Base-by-base conservation (phyloP, 768 basidiomycete species). In the Candolleomyces aberdarensis region DNA sequence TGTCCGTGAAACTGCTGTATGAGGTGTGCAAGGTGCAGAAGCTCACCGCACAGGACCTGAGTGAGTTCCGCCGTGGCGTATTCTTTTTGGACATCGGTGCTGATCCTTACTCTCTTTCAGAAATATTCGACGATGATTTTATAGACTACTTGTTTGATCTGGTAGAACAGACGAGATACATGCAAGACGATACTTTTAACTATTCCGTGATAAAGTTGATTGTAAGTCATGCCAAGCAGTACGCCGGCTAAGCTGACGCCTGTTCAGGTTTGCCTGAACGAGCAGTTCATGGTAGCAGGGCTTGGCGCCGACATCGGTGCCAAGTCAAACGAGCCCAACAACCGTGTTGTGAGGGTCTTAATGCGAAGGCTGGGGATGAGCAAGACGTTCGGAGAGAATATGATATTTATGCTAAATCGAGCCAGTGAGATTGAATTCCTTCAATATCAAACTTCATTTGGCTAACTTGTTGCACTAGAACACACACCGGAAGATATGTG, bases 321-420 rank as follows among this genome's bases (percentile, higher is more conserved):
- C 54, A 68, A 57, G 57, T 64, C 69, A 65, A 73, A 67, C 56
- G 82, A 85, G 57, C 72, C 74, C 15, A 78, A 82, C 60, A 99
- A 99, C 70, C 82, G 93, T 22, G 88, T 99, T 2, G 73, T 98
- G 56, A 80, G 85, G 20, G 87, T 96, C 0, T 79, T 99, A 22
- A 89, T 92, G 79, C 80, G 89, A n/a, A 85, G 95, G 19, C 74
- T 92, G 29, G 88, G 90, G 3, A 85, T 85, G n/a, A 92, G 87
- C 74, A 92, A 92, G 78, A 97, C 97, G 0, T 97, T 99, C 69
- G 95, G 96, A 3, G 96, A 95, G 76, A 99, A 98, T 71, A 85
- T 99, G 82, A 98, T 99, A 59, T 99, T 98, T 74, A 99, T 99
- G 91, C 78, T 99, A 49, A 98, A 99, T 69, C 87, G 97, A 61